Evolutionary conservation across 2,329 filamentous ascomycete species (phyloP), one percentile per base, ranked within the genome.

Genomic region (Ophiosphaerella korrae): DNA sequence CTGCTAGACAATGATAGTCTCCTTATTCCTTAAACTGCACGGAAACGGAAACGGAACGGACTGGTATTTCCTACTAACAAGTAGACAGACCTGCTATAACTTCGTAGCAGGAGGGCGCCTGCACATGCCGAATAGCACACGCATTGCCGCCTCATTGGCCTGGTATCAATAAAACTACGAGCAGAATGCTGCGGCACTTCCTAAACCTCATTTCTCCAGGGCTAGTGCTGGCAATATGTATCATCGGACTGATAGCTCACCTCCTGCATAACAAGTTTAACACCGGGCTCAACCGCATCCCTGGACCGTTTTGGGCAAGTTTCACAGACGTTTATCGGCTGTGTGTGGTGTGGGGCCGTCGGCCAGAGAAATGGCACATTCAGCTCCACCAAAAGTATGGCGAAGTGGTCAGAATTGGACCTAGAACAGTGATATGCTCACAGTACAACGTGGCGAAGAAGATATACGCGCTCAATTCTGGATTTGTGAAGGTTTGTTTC

Each of bases 401-500:
- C 3, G 85, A 85, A 9, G 75, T 95, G 0, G 86, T 95, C 16
- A 82, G 91, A 18, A 88, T 95, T 58, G 87, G 90, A 63, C 91
- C 91, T 0, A 85, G 90, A 62, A 90, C 94, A 60, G 80, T 94
- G 58, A 88, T 87, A 0, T 89, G 92, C 60, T 81, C 86, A 1
- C 81, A 88, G 55, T 87, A 88, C 0, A 81, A 82, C 46, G 87
- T 77, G 5, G 52, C 50, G 2, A 53, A 52, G 36, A 53, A 51
- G 33, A 55, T 57, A 14, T 57, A 57, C 29, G 49, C 51, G 2
- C 42, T 55, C 16, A 55, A 57, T 32, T 35, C 48, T 24, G 53
- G 51, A 5, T 60, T 51, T 26, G 31, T 48, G 0, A 57, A 59
- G 46, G 56, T 55, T n/a, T 29, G 38, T 6, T 8, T 11, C 13